These are phyloP conservation scores for Solanum dulcamara DNA, from an alignment of 257 asterid genomes.

Conservation along the genomic window DNA sequence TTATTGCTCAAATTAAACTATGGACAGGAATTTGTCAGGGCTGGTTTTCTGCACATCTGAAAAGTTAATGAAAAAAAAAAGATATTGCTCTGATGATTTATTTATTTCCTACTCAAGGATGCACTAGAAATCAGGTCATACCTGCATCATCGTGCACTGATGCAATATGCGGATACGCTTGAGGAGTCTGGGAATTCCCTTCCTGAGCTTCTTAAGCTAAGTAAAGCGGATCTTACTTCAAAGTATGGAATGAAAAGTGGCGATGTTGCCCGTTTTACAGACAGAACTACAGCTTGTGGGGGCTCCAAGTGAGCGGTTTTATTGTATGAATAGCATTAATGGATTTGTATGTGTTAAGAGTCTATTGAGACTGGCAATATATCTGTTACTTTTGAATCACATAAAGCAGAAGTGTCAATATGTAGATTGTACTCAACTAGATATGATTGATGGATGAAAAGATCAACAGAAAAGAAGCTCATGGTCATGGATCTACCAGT, in stretches of 20 bases:
- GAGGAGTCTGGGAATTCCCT: conserved; percentile 47
- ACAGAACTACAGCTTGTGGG: conserved; percentile 31
- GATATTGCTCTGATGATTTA: not conserved
- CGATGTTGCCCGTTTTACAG: conserved; percentile 54
- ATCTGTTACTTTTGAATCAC: not conserved
- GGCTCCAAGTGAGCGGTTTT: conserved; percentile 14
- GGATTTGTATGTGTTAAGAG: not conserved
- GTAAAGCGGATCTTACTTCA: conserved; percentile 30
- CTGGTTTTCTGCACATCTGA: not conserved
- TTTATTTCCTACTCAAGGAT: conserved; percentile 30
- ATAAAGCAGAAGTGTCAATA: not conserved
- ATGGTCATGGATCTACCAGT: not conserved
- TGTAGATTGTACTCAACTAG: not conserved
- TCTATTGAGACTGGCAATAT: not conserved
- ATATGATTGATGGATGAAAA: not conserved
- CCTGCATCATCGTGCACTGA: conserved; percentile 62
- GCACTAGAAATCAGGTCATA: conserved; percentile 65
- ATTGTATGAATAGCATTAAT: not conserved
- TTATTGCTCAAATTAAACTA: not conserved
- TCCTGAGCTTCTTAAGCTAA: conserved; percentile 44
- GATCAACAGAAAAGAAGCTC: not conserved
- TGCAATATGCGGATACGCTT: conserved; percentile 49
- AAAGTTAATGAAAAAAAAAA: not conserved
- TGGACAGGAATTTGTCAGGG: not conserved
- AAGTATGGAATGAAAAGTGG: conserved; percentile 63